Evolutionary conservation across 768 basidiomycete genomes (phyloP), one percentile per base, ranked within the genome.

Genomic region (Russula abietina): DNA sequence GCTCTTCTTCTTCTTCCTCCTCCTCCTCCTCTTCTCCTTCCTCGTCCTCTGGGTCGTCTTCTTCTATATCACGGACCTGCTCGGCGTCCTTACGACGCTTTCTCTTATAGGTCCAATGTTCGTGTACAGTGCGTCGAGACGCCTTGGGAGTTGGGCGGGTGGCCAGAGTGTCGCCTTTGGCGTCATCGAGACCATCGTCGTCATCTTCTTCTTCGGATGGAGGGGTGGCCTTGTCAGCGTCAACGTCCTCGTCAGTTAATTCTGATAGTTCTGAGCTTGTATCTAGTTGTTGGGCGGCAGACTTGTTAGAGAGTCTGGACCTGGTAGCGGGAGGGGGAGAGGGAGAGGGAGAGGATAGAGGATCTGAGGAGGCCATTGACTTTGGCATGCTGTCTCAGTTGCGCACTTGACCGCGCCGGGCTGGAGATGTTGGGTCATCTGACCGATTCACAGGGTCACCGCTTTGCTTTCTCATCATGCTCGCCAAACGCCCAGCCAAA

Each of bases 181-280:
- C 24, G 30, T 38, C 62, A 57, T 70, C 67, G 50, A 62, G 67
- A 45, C 58, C 68, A 48, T 67, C 63, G 24, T 61, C 68, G 51
- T 67, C 63, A 26, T 65, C 65, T n/a, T 64, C 64, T 12, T 60
- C 46, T 19, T 63, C 62, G 8, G 55, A 56, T 9, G 45, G 61
- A 36, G 30, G 57, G 8, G 49, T 62, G 22, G 22, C 50, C 46
- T 73, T 76, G 63, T 77, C 73, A 55, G 73, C 68, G 69, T 87
- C 86, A 67, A 86, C 82, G 68, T 90, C 88, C 70, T 91, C 89
- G 70, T 91, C 89, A 17, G 89, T 91, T 71, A 91, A 83, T 71
- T 89, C 89, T 48, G 88, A 90, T 62, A 91, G 82, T 75, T 91
- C 89, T 7, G 89, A 90, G 73, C 83, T 88, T 67, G 74, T 79